Percentiles rank a stretch among this genome's conserved stretches.
These are phyloP conservation scores for Taphrina flavorubra DNA, from an alignment of 1,139 yeast species.

Conservation along the genomic window DNA sequence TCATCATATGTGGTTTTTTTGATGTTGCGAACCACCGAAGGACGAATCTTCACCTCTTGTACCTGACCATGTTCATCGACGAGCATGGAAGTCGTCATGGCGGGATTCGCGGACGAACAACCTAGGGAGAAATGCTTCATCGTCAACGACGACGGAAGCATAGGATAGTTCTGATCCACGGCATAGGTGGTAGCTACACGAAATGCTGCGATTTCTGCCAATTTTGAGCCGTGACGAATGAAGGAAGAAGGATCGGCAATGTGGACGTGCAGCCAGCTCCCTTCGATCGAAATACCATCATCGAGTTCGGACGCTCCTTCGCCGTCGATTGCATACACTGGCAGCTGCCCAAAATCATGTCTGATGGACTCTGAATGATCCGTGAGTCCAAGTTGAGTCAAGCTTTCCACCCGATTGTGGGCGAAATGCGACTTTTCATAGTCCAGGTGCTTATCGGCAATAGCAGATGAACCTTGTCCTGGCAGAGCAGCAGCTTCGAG, in stretches of 20 bases:
- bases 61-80: conserved; percentile 49
- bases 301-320: conserved; percentile 86
- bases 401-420: neutral
- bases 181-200: conserved; percentile 74
- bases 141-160: conserved; percentile 71
- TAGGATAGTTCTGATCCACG: conserved; percentile 68
- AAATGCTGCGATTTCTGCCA: conserved; percentile 66
- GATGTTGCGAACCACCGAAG: conserved; percentile 57
- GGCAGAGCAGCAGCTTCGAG: conserved; percentile 26
- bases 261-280: conserved; percentile 64
- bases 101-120: conserved; percentile 57
- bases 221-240: conserved; percentile 57
- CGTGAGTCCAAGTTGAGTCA: conserved; percentile 14
- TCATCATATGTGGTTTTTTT: conserved; percentile 59
- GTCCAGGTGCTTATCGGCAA: conserved; percentile 20
- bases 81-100: conserved; percentile 56
- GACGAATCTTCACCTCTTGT: conserved; percentile 51
- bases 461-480: conserved; percentile 20
- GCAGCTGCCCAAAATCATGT: conserved; percentile 52
- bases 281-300: conserved; percentile 78
- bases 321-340: conserved; percentile 85
- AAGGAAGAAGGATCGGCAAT: conserved; percentile 87
- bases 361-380: conserved; percentile 43
- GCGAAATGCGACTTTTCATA: conserved; percentile 6
- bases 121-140: conserved; percentile 62